Evolutionary conservation across 257 asterid genomes (phyloP), one percentile per base, ranked within the genome.

Genomic region (Nyctanthes arbortristis): DNA sequence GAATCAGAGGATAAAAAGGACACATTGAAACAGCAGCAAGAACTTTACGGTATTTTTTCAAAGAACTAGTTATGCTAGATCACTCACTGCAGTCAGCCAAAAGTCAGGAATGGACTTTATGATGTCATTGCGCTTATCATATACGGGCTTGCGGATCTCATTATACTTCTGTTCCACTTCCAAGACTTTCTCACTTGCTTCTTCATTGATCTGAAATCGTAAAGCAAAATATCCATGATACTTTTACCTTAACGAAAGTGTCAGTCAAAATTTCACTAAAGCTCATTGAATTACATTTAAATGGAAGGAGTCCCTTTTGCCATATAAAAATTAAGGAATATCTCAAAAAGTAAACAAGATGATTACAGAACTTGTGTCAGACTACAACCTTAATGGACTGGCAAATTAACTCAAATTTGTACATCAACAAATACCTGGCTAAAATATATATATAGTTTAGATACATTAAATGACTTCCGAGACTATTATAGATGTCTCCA

Each of bases 11-110:
- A n/a, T n/a, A n/a, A 65, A 68, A 28, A 33, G 27, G 34, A 49
- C 18, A 73, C n/a, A n/a, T n/a, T n/a, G n/a, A n/a, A n/a, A n/a
- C n/a, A n/a, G n/a, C n/a, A n/a, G n/a, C n/a, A n/a, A n/a, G n/a
- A n/a, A n/a, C 5, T 35, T 35, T 22, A 30, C 0, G 59, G 59
- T 52, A 3, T 52, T 30, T 52, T 3, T 52, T 20, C 20, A 22
- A 18, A 24, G 8, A 52, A 30, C 30, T 52, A 52, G 59, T 2
- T 22, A 18, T 52, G 9, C 20, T 52, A 14, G 24, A 52, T 22
- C 59, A 87, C 96, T 84, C 59, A 93, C 97, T 27, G 96, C 99
- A 54, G 95, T 94, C 84, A 91, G 61, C 99, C 99, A 94, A 83
- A 94, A 94, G 69, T 91, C 93, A 8, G 99, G 96, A 76, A 91